Conservation (phyloP, 2,329 filamentous ascomycete species). For the Ophiocordyceps australis region DNA sequence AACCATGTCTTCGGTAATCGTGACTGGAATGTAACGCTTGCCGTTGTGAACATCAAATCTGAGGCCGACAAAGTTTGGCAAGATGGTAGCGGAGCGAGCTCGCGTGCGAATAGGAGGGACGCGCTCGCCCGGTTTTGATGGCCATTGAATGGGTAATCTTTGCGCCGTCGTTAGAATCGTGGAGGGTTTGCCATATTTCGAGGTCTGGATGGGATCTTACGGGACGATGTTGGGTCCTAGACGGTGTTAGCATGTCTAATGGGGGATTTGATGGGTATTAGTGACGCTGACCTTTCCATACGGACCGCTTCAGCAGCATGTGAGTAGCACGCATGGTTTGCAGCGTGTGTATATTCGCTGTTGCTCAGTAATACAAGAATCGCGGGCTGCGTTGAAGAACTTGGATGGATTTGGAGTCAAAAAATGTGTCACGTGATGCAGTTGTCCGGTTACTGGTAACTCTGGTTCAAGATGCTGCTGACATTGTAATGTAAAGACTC, state of each 20-base stretch:
- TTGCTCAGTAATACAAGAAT: no score
- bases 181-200: no score
- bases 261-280: background rate
- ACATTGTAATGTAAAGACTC: no score
- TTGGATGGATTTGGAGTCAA: no score
- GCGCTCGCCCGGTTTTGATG: slow-evolving; percentile 39
- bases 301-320: slow-evolving; percentile 53
- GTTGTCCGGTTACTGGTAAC: no score
- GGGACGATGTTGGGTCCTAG: slow-evolving; percentile 34
- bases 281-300: slow-evolving; percentile 69
- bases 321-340: slow-evolving; percentile 55
- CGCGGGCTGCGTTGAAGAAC: no score
- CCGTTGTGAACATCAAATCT: slow-evolving; percentile 87
- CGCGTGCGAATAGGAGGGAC: slow-evolving; percentile 66
- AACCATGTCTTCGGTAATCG: slow-evolving; percentile 89
- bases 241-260: background rate
- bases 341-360: no score
- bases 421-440: no score
- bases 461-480: no score
- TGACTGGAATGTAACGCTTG: slow-evolving; percentile 67
- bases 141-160: slow-evolving; percentile 46
- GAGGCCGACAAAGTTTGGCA: slow-evolving; percentile 81
- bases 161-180: background rate
- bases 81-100: slow-evolving; percentile 72
- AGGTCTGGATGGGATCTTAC: slow-evolving; percentile 26